A percentile compares a stretch with the other conserved stretches of the same genome.
These are phyloP conservation scores for Diaporthe ampelina DNA, from an alignment of 2,329 filamentous ascomycete species.

Conservation along the genomic window DNA sequence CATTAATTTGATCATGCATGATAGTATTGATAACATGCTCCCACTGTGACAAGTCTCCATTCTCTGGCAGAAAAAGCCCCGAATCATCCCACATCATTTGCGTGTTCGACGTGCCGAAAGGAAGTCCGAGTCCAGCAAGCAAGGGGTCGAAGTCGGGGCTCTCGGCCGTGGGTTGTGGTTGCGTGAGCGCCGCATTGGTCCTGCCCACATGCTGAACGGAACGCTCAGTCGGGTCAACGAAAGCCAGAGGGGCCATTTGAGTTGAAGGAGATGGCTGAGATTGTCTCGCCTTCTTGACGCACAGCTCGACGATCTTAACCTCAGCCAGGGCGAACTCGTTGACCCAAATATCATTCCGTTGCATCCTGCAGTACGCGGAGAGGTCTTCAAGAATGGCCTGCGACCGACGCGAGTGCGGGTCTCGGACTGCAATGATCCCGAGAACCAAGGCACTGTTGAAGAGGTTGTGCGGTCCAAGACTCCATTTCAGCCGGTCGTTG, in stretches of 20 bases:
- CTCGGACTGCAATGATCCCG: conserved; percentile 52
- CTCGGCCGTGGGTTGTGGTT: neutral
- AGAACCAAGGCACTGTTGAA: conserved; percentile 58
- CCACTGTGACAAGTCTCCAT: conserved; percentile 35
- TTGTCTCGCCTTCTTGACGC: conserved; percentile 47
- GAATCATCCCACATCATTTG: conserved; percentile 42
- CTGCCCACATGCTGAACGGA: neutral
- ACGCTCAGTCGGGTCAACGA: neutral
- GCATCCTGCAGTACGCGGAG: conserved; percentile 56
- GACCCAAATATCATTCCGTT: conserved; percentile 55
- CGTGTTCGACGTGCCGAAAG: neutral
- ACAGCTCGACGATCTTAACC: conserved; percentile 58
- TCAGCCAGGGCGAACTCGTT: conserved; percentile 58
- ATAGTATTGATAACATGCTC: conserved; percentile 38
- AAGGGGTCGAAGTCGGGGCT: conserved; percentile 7
- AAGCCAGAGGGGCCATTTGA: conserved; percentile 1
- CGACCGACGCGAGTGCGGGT: conserved; percentile 49
- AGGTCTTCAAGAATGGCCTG: conserved; percentile 55
- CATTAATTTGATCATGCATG: conserved; percentile 36
- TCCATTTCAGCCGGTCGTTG: conserved; percentile 52
- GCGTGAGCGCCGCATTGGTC: neutral
- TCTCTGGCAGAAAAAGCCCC: conserved; percentile 38
- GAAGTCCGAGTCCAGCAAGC: neutral
- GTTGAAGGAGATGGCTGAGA: conserved; percentile 18
- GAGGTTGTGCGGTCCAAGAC: conserved; percentile 54